A percentile compares a stretch with the other conserved stretches of the same genome.
Conservation (phyloP, 2,329 filamentous ascomycete genomes). For the Neofusicoccum ribis region DNA sequence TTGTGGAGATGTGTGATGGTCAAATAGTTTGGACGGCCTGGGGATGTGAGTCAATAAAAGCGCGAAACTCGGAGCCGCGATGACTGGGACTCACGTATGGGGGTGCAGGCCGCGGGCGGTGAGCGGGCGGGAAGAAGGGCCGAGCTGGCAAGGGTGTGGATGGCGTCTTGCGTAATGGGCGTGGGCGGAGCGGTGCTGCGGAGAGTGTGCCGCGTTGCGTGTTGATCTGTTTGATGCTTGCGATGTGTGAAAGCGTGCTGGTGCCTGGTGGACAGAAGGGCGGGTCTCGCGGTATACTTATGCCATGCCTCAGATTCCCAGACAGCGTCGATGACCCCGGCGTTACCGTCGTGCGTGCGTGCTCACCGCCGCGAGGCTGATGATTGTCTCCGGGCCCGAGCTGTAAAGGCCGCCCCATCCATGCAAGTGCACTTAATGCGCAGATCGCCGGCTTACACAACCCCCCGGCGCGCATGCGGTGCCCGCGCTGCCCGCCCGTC, state of each 20-base stretch:
- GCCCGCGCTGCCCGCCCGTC: conserved; percentile 11
- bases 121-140: conserved; percentile 13
- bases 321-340: conserved; percentile 16
- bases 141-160: conserved; percentile 3
- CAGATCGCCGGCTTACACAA: conserved; percentile 18
- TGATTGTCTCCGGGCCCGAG: conserved; percentile 18
- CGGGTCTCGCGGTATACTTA: conserved; percentile 18
- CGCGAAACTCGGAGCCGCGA: conserved; percentile 13
- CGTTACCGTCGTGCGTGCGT: conserved; percentile 18
- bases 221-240: neutral
- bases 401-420: conserved; percentile 15
- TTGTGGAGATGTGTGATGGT: conserved; percentile 24
- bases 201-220: neutral
- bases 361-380: conserved; percentile 18
- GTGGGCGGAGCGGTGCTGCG: neutral
- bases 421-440: conserved; percentile 14
- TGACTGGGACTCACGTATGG: conserved; percentile 17
- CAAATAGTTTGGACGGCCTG: conserved; percentile 8
- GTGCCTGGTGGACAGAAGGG: conserved; percentile 4
- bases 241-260: neutral
- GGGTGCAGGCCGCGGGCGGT: conserved; percentile 18
- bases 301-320: conserved; percentile 18
- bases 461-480: conserved; percentile 8
- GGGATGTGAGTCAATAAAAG: conserved; percentile 18
- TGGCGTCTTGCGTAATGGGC: conserved; percentile 2